These are phyloP conservation scores for Parasitella parasitica DNA, from an alignment of 371 early-diverging fungal species.

Conservation along the genomic window DNA sequence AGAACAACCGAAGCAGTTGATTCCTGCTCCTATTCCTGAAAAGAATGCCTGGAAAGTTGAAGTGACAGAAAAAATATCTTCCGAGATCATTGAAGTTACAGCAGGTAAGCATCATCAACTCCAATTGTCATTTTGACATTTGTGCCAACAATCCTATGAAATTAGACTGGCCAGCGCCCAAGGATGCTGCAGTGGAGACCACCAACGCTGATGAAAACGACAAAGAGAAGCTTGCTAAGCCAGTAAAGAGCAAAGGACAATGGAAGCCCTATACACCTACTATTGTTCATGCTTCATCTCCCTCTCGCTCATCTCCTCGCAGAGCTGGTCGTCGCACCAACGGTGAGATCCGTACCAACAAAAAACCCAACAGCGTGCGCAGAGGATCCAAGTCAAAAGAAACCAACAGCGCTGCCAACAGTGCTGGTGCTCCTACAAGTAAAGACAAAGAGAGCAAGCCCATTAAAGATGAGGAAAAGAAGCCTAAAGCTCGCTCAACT, in stretches of 20 bases:
- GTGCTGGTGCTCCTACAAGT: not conserved
- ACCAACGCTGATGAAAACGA: constrained; percentile 26
- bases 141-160: not conserved
- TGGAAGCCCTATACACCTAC: constrained; percentile 64
- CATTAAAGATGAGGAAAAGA: constrained; percentile 25
- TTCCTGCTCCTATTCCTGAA: constrained; percentile 53
- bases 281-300: constrained; percentile 55
- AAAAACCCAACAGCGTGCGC: constrained; percentile 2
- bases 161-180: constrained; percentile 51
- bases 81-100: constrained; percentile 12
- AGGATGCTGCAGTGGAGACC: constrained; percentile 40
- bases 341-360: not conserved
- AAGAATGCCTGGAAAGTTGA: constrained; percentile 60
- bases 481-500: constrained; percentile 11
- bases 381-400: constrained; percentile 22
- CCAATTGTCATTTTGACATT: constrained; percentile 1
- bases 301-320: constrained; percentile 33
- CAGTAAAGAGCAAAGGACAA: constrained; percentile 57
- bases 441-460: constrained; percentile 8
- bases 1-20: constrained; percentile 27
- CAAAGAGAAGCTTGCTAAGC: constrained; percentile 39
- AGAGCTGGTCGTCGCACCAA: constrained; percentile 23
- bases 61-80: constrained; percentile 34
- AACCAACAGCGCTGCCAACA: not conserved
- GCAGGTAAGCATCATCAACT: constrained; percentile 14